These are phyloP conservation scores for Torulaspora globosa DNA, from an alignment of 1,139 yeast genomes.

Conservation along the genomic window DNA sequence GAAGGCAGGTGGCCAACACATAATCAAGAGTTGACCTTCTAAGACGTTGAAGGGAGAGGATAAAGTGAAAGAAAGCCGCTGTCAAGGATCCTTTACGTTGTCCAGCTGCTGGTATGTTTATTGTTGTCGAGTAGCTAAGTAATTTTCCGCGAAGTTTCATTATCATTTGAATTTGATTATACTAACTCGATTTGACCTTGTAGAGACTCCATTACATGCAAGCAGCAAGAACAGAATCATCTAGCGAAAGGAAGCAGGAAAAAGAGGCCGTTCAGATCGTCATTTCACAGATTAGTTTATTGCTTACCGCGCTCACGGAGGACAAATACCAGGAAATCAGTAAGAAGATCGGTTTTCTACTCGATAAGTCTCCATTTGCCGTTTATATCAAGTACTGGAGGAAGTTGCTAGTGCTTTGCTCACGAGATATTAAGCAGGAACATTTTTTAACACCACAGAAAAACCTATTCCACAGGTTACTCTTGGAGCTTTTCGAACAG, in stretches of 20 bases:
- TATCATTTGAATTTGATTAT: not conserved
- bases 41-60: not conserved
- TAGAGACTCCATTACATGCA: conserved; percentile 25
- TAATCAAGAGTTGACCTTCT: not conserved
- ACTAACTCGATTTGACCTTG: conserved; percentile 7
- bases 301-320: conserved; percentile 23
- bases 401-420: conserved; percentile 23
- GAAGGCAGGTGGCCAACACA: conserved; percentile 3
- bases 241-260: conserved; percentile 16
- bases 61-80: not conserved
- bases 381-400: conserved; percentile 30
- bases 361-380: conserved; percentile 23
- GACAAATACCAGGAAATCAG: conserved; percentile 22
- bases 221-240: conserved; percentile 17
- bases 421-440: conserved; percentile 20
- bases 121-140: not conserved
- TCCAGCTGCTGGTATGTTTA: too few relatives aligned
- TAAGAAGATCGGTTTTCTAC: conserved; percentile 21
- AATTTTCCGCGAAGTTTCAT: not conserved
- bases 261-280: conserved; percentile 29
- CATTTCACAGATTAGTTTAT: conserved; percentile 29
- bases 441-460: conserved; percentile 17
- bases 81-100: not conserved
- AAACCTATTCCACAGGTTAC: conserved; percentile 24
- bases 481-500: conserved; percentile 20